phyloP scores from a whole-genome alignment of 306 rosid genomes.

The Citrullus mucosospermus region DNA sequence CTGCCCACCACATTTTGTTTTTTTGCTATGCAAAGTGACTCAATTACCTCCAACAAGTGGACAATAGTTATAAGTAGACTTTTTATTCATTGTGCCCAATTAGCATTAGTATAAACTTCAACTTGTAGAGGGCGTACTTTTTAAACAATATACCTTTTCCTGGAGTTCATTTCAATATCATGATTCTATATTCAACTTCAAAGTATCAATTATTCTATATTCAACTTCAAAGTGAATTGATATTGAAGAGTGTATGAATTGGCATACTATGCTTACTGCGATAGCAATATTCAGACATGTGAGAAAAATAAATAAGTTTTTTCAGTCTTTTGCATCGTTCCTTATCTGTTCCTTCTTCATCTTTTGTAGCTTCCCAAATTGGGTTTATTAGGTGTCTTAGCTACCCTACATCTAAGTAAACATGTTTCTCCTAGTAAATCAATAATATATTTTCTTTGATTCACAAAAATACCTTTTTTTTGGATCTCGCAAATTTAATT shows the following conservation, averaged over 20 bases:
- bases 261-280: background rate
- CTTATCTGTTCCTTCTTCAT: background rate
- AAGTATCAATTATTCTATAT: background rate
- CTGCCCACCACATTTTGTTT: background rate
- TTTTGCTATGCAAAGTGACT: background rate
- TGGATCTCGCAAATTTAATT: background rate
- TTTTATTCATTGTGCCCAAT: background rate
- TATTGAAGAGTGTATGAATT: background rate
- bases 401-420: background rate
- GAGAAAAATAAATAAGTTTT: no score
- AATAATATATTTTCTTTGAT: background rate
- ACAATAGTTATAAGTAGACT: background rate
- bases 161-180: background rate
- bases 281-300: background rate
- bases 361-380: background rate
- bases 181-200: no score
- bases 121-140: background rate
- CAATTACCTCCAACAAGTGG: background rate
- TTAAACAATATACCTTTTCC: background rate
- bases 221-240: background rate
- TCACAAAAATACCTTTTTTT: background rate
- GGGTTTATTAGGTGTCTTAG: background rate
- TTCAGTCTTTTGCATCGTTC: no score
- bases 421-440: background rate
- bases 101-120: background rate